These are phyloP conservation scores for Candida pseudoviswanathii DNA, from an alignment of 1,139 yeast species.

Conservation along the genomic window DNA sequence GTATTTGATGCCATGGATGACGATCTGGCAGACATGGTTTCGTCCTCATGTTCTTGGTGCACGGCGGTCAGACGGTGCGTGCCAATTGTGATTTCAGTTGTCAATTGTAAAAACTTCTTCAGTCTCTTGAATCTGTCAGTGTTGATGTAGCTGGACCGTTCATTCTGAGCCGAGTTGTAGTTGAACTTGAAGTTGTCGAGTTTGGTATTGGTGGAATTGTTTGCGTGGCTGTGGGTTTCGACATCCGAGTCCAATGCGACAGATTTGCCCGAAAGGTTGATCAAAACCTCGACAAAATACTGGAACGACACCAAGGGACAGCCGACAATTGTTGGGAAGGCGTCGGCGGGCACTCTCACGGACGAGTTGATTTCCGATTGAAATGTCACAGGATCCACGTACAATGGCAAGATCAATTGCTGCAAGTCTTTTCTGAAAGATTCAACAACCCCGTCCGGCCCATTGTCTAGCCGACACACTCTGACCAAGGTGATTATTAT, in stretches of 20 bases:
- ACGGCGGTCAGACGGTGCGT: slow-evolving; percentile 54
- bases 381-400: slow-evolving; percentile 68
- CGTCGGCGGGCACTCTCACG: slow-evolving; percentile 77
- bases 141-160: slow-evolving; percentile 58
- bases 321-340: slow-evolving; percentile 81
- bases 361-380: slow-evolving; percentile 62
- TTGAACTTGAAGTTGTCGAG: slow-evolving; percentile 30
- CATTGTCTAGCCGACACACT: slow-evolving; percentile 74
- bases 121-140: slow-evolving; percentile 76
- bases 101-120: slow-evolving; percentile 75
- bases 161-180: slow-evolving; percentile 30
- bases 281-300: slow-evolving; percentile 79
- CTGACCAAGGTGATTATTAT: slow-evolving; percentile 79
- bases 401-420: slow-evolving; percentile 78
- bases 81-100: slow-evolving; percentile 79
- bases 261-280: slow-evolving; percentile 59
- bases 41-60: slow-evolving; percentile 7
- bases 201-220: slow-evolving; percentile 14
- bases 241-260: slow-evolving; percentile 36
- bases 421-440: slow-evolving; percentile 84
- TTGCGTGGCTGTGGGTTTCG: slow-evolving; percentile 13
- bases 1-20: slow-evolving; percentile 20
- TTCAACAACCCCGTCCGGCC: slow-evolving; percentile 65
- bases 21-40: slow-evolving; percentile 24
- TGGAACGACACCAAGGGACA: slow-evolving; percentile 78